phyloP scores from a whole-genome alignment of 2,329 filamentous ascomycete genomes.

The Aspergillus fischeri region DNA sequence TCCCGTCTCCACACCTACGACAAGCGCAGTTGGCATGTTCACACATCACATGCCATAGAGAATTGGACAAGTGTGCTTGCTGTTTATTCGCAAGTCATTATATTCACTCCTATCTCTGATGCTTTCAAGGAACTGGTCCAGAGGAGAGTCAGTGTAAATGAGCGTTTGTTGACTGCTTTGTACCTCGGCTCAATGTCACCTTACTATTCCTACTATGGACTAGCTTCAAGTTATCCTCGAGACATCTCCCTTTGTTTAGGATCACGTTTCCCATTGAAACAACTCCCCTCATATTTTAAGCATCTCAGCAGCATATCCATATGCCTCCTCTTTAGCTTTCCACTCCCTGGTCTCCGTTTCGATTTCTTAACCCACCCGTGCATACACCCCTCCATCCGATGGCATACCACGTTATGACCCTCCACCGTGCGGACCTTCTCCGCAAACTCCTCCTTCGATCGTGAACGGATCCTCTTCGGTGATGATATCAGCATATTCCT shows the following conservation, averaged over 20 bases:
- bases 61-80: not conserved
- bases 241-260: no score
- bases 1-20: not conserved
- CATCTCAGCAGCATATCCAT: not conserved
- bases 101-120: not conserved
- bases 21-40: not conserved
- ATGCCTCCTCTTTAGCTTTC: conserved; percentile 7
- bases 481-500: not conserved
- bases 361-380: conserved; percentile 10
- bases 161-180: not conserved
- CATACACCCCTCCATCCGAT: conserved; percentile 4
- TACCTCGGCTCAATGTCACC: not conserved
- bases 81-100: not conserved
- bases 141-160: not conserved
- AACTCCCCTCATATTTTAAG: not conserved
- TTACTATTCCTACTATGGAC: not conserved
- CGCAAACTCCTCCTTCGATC: not conserved
- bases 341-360: not conserved
- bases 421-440: not conserved
- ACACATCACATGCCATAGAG: not conserved
- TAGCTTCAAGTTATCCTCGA: no score
- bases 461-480: not conserved
- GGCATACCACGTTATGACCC: conserved; percentile 2
- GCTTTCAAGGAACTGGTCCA: not conserved
- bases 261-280: not conserved